Conservation (phyloP, 352 stramenopile species). For the Phytophthora cryptogea region DNA sequence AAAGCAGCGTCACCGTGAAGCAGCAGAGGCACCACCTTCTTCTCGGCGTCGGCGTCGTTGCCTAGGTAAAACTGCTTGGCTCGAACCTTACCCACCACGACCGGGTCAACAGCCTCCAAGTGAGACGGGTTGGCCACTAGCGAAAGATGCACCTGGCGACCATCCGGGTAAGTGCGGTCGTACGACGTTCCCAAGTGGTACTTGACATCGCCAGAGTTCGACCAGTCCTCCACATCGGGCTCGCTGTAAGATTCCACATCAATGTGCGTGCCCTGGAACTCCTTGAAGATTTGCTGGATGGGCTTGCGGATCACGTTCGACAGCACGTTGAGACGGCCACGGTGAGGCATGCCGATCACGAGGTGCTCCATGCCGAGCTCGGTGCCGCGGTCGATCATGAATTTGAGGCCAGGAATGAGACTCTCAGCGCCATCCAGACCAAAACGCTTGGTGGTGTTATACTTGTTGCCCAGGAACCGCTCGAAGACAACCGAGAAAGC, state of each 20-base stretch:
- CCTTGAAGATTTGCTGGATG: conserved; percentile 97
- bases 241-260: conserved; percentile 89
- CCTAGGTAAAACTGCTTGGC: conserved; percentile 97
- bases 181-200: conserved; percentile 98
- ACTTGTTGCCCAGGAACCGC: conserved; percentile 97
- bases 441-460: conserved; percentile 99
- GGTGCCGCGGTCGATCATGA: conserved; percentile 95
- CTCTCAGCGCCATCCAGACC: conserved; percentile 96
- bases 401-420: conserved; percentile 95
- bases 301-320: conserved; percentile 98
- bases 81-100: conserved; percentile 94
- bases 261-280: conserved; percentile 96
- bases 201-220: conserved; percentile 96
- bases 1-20: conserved; percentile 98
- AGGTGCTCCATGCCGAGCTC: conserved; percentile 96
- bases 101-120: conserved; percentile 96
- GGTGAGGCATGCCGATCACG: conserved; percentile 98
- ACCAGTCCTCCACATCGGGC: conserved; percentile 87
- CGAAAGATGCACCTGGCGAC: conserved; percentile 93
- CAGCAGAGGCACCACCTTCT: conserved; percentile 94
- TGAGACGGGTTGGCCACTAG: conserved; percentile 98
- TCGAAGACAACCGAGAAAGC: conserved; percentile 99
- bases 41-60: conserved; percentile 84
- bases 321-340: conserved; percentile 96
- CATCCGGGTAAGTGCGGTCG: conserved; percentile 95